Evolutionary conservation across 768 basidiomycete genomes (phyloP), one percentile per base, ranked within the genome.

Genomic region (Calvatia gigantea): DNA sequence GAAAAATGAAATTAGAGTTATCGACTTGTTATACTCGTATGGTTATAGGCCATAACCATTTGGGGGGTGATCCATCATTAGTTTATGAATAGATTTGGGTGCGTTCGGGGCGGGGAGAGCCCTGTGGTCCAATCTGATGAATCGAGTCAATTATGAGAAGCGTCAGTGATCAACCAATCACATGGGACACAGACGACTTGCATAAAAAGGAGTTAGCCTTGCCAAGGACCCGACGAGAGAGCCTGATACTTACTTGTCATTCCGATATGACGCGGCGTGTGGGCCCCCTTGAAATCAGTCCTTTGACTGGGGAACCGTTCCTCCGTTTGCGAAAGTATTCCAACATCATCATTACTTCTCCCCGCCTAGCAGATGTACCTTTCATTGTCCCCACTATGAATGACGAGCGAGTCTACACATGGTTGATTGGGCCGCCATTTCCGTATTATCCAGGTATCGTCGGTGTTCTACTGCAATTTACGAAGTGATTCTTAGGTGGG

Each of bases 291-390:
- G 64, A 74, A 51, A 49, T 71, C 12, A 72, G 74, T 58, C 50
- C 67, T 15, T 54, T 54, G 42, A 72, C 71, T 12, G 67, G 69
- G 28, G 73, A 76, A 52, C 69, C 68, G 4, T 86, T 81, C 66
- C 74, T 87, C 12, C 79, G 77, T 11, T 72, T 87, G 15, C 62
- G 61, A 53, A 60, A 69, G 37, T 82, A 82, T 33, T 72, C 75
- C 50, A 74, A 80, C 56, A 80, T 87, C 58, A 78, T 87, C 54
- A 56, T 87, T 35, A 87, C 85, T 7, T 78, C 85, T 14, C 81
- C 81, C 12, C 80, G 85, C 33, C 49, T 61, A 41, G 70, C 65
- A 35, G 84, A 86, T 61, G 72, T 60, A 7, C 65, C 73, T 23
- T 54, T 62, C 8, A 54, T 74, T 11, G 21, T 54, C 6, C 23